phyloP scores from a whole-genome alignment of 345 rosid species.

The Reutealis trisperma region DNA sequence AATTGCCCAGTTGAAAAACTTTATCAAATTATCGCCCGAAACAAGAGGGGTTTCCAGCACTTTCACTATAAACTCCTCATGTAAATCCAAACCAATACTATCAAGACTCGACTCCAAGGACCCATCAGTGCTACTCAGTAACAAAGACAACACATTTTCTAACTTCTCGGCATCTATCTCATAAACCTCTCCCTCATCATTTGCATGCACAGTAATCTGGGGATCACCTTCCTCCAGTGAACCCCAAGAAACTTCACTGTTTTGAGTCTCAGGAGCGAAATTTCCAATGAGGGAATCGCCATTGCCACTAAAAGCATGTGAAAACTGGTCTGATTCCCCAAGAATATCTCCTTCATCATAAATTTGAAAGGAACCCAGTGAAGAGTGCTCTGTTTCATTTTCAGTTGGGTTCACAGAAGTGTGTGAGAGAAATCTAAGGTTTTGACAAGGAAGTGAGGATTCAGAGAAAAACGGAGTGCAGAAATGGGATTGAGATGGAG shows the following conservation, averaged over 20 bases:
- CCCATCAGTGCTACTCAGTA: conserved; percentile 60
- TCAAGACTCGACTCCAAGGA: conserved; percentile 60
- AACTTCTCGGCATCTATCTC: conserved; percentile 54
- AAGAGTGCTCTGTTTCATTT: conserved; percentile 19
- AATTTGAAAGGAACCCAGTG: conserved; percentile 13
- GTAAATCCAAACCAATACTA: conserved; percentile 40
- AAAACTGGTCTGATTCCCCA: neutral
- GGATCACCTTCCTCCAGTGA: neutral
- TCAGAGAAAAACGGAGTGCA: neutral
- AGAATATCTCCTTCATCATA: conserved; percentile 3
- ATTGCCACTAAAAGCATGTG: neutral
- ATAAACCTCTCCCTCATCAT: conserved; percentile 21
- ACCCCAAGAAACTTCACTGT: neutral
- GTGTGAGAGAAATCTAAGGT: conserved; percentile 37
- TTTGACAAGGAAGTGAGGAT: conserved; percentile 26
- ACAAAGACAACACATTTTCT: conserved; percentile 58
- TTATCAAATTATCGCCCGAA: conserved; percentile 55
- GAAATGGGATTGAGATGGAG: conserved; percentile 20
- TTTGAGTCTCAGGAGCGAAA: neutral
- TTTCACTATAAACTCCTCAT: conserved; percentile 48
- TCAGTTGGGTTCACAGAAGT: conserved; percentile 31
- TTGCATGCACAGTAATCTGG: neutral
- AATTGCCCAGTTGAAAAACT: conserved; percentile 64
- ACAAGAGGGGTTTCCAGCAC: conserved; percentile 59
- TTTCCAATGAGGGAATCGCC: neutral